Base-by-base conservation (phyloP, 2,329 filamentous ascomycete species). In the Exophiala xenobiotica region DNA sequence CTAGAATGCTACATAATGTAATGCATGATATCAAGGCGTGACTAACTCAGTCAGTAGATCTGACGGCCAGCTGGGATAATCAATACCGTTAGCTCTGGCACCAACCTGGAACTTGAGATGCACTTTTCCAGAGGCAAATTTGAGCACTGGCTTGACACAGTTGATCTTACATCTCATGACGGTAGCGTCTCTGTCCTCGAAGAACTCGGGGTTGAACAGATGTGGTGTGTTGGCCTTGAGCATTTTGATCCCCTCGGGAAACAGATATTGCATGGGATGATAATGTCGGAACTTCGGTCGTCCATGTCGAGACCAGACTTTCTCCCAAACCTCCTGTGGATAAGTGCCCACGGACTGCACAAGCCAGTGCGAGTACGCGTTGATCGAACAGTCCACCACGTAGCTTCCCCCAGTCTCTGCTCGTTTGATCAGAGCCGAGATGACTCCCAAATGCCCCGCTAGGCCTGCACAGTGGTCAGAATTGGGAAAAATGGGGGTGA, bases 381-480 rank as follows among this genome's bases (percentile, higher is more conserved):
- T 54, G 8, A 57, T 22, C 2, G 50, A 35, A 7, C 50, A 16
- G 9, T 52, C 44, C 6, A 48, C 26, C 18, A 16, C 35, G 24
- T 49, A 57, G 7, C 26, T 41, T 8, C 53, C 53, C 12, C 85
- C 85, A 9, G 69, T 65, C 6, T 75, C 81, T 0, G 83, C 79
- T 23, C 86, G 77, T 59, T 78, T 76, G 59, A 81, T 81, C 5
- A 88, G 73, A 1, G 83, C 85, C 0, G 77, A 75, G 24, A 88
- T 66, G 0, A 83, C 83, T 2, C 83, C 81, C 58, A 86, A 82
- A 35, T 82, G 82, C 2, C 85, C 85, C 70, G 87, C 83, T 62
- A 82, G 86, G 23, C 85, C 86, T 0, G 85, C 88, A 19, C 84
- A 84, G 61, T 88, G 88, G 68, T 80, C 67, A 67, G 72, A 72